Evolutionary conservation across 2,329 filamentous ascomycete genomes (phyloP).

Genomic region (Myrmaecium sp.): DNA sequence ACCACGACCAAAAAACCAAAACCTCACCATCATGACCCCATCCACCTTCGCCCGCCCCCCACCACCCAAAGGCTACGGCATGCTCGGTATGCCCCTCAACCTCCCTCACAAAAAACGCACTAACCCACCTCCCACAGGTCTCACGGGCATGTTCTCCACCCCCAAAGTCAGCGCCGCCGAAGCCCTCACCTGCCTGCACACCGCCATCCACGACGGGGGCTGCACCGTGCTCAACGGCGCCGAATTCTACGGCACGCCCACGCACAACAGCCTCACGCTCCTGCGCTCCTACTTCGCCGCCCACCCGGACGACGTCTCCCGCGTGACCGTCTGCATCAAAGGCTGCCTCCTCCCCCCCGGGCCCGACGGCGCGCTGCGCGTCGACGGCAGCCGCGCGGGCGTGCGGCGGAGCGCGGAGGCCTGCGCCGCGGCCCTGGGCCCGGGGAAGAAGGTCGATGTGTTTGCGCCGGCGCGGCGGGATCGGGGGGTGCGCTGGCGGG

Average conservation of each 20-base stretch:
- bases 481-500: neutral
- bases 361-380: neutral
- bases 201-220: too few species aligned
- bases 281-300: conserved; percentile 26
- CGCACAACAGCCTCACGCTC: conserved; percentile 19
- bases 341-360: conserved; percentile 10
- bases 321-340: conserved; percentile 25
- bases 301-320: conserved; percentile 23
- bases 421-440: conserved; percentile 1
- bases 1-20: too few species aligned
- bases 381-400: neutral
- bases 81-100: too few species aligned
- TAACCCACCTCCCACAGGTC: too few species aligned
- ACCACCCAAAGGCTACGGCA: too few species aligned
- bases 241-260: conserved; percentile 22
- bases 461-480: conserved; percentile 1
- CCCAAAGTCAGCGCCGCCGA: too few species aligned
- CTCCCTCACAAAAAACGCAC: too few species aligned
- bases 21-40: too few species aligned
- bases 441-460: neutral
- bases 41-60: too few species aligned
- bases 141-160: too few species aligned
- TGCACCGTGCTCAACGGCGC: conserved; percentile 27
- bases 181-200: too few species aligned
- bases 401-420: neutral